Conservation (phyloP, 1,139 yeast genomes). For the Yamadazyma songkhlaensis region DNA sequence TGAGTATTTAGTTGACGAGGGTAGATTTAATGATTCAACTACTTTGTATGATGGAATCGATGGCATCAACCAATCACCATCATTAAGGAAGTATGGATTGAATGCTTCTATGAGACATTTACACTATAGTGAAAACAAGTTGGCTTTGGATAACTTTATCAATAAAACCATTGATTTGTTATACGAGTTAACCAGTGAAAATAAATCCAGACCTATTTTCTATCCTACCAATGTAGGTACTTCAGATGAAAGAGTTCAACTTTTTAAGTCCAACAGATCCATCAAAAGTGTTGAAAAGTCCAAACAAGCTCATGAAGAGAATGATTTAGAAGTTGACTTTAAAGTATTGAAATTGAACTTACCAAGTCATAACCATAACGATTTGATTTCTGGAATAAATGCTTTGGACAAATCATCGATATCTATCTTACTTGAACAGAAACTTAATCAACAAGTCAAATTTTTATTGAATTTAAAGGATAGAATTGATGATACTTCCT, state of each 20-base stretch:
- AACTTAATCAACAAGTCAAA: conserved; percentile 56
- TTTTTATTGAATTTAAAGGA: conserved; percentile 75
- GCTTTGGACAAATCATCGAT: conserved; percentile 64
- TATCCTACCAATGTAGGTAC: conserved; percentile 53
- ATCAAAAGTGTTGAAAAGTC: conserved; percentile 30
- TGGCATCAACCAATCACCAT: conserved; percentile 6
- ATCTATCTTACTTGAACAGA: conserved; percentile 63
- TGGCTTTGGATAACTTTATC: conserved; percentile 62
- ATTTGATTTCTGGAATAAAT: conserved; percentile 41
- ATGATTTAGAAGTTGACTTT: conserved; percentile 23
- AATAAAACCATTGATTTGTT: conserved; percentile 54
- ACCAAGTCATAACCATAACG: conserved; percentile 37
- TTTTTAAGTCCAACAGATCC: conserved; percentile 39
- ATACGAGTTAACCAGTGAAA: conserved; percentile 53
- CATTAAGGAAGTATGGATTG: conserved; percentile 16
- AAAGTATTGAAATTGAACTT: conserved; percentile 63
- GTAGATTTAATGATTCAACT: conserved; percentile 6
- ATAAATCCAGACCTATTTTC: conserved; percentile 58
- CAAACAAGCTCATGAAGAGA: conserved; percentile 21
- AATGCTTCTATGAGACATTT: conserved; percentile 59
- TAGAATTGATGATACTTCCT: conserved; percentile 86
- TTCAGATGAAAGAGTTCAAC: conserved; percentile 46
- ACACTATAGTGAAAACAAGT: conserved; percentile 66
- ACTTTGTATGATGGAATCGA: conserved; percentile 9
- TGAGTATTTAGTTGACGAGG: conserved; percentile 8